Base-by-base conservation (phyloP, 1,284 basidiomycete species). In the Laetiporus sulphureus region DNA sequence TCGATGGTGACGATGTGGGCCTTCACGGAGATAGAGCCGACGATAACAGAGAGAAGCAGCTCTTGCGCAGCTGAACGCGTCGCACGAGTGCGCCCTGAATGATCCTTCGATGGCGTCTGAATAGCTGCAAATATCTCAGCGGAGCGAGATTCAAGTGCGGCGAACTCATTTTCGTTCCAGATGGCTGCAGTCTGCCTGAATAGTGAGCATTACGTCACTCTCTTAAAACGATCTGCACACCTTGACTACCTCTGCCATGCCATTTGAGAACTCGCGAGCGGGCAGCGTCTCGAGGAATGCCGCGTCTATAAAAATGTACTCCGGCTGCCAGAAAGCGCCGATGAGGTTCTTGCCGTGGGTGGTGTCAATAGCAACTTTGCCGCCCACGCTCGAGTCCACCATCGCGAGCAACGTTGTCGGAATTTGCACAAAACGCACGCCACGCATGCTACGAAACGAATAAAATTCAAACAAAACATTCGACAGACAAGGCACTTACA, bases 181-280 rank as follows among this genome's bases (percentile, higher is more conserved):
- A 97, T 97, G 7, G 92, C 93, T 3, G 93, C 93, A 20, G 94
- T 97, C 91, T 93, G 57, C n/a, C n/a, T n/a, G n/a, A n/a, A n/a
- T n/a, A n/a, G n/a, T n/a, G n/a, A n/a, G n/a, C n/a, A n/a, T n/a
- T n/a, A n/a, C n/a, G n/a, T n/a, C n/a, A n/a, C n/a, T n/a, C n/a
- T n/a, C n/a, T n/a, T n/a, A n/a, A n/a, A n/a, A n/a, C n/a, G n/a
- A 12, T 25, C 38, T 12, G 62, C 68, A 52, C 45, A 89, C 91
- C 77, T 98, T 99, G 64, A 99, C 83, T 3, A 98, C 89, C 64
- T 99, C 95, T 1, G 96, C 94, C 91, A 99, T 97, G 35, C 95
- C 95, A 59, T 99, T 99, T 32, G 91, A 89, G 53, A 98, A 94
- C 63, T 99, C 96, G 47, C 96, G 75, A 32, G 82, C 67, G 0